These are phyloP conservation scores for Furculomyces boomerangus DNA, from an alignment of 371 early-diverging fungal species.

Conservation along the genomic window DNA sequence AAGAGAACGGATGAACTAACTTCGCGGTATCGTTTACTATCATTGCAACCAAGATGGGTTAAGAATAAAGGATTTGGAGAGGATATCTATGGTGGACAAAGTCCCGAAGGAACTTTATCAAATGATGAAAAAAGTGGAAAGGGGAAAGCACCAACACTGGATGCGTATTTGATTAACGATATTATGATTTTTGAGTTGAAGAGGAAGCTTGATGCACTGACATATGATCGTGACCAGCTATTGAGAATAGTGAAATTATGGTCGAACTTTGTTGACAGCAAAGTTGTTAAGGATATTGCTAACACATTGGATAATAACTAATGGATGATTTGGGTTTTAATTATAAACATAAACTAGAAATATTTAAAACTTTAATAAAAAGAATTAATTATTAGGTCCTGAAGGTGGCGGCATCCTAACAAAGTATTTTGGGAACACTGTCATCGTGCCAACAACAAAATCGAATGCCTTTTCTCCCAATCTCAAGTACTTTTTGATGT, in stretches of 20 bases:
- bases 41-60: neutral
- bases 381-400: neutral
- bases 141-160: neutral
- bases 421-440: neutral
- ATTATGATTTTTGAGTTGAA: neutral
- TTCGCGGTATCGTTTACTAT: neutral
- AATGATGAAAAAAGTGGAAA: neutral
- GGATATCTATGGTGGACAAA: neutral
- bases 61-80: neutral
- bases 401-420: neutral
- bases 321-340: neutral
- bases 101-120: neutral
- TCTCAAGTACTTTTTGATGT: neutral
- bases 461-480: neutral
- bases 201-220: neutral
- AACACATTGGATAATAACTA: neutral
- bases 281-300: neutral
- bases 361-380: neutral
- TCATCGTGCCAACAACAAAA: slow-evolving; percentile 1
- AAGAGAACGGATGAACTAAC: neutral
- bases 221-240: neutral
- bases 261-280: neutral
- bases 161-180: neutral
- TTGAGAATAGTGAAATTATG: neutral
- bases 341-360: neutral